These are phyloP conservation scores for Brassica rapa DNA, from an alignment of 345 rosid species.

Conservation along the genomic window DNA sequence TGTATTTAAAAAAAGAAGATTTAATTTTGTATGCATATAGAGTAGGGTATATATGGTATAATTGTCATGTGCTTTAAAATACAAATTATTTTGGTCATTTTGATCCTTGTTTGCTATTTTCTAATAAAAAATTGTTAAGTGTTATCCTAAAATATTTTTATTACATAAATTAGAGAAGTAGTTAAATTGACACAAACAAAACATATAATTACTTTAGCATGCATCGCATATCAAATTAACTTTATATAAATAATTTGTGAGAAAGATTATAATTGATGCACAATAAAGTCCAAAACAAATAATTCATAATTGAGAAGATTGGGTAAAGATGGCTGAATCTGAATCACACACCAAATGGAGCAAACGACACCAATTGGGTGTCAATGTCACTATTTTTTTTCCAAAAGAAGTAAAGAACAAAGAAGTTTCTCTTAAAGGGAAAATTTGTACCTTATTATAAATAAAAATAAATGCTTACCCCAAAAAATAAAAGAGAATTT, in stretches of 20 bases:
- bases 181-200: background rate
- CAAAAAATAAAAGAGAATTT: no score
- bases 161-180: background rate
- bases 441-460: conserved; percentile 18
- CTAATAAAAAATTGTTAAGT: no score
- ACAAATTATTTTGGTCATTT: no score
- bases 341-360: conserved; percentile 23
- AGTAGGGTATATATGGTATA: no score
- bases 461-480: background rate
- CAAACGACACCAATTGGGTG: conserved; percentile 15
- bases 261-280: background rate
- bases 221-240: conserved; percentile 1
- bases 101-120: no score
- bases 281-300: conserved; percentile 24
- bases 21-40: no score
- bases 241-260: background rate
- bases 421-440: conserved; percentile 16
- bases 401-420: conserved; percentile 9
- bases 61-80: no score
- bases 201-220: background rate
- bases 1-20: no score
- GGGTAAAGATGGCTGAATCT: conserved; percentile 25
- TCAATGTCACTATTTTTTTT: conserved; percentile 9
- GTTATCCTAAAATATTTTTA: no score
- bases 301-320: conserved; percentile 29